Base-by-base conservation (phyloP, 1,139 yeast genomes). In the Suhomyces atakaporum region DNA sequence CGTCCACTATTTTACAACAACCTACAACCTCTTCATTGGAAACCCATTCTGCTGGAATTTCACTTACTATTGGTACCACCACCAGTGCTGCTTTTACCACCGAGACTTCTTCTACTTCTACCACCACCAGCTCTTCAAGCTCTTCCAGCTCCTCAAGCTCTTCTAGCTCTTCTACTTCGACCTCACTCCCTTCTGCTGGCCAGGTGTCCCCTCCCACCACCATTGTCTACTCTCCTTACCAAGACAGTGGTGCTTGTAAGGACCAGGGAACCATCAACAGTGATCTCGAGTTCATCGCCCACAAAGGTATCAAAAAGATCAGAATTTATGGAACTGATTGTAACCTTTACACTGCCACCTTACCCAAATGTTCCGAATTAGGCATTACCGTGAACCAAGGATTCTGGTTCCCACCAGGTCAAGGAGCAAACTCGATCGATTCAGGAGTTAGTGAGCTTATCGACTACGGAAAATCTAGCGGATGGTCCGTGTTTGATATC, bases 271-370 rank as follows among this genome's bases (percentile, higher is more conserved):
- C 74, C 7, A 85, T 89, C 34, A 44, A 62, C 31, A 49, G 65
- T n/a, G 96, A 89, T 56, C 68, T 89, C 38, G 51, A 66, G 20
- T 55, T 65, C 38, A 84, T 89, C 50, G 53, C 62, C 25, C 57
- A 75, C 38, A 81, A 79, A 53, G 87, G 89, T 35, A 81, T 88
- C 48, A 57, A 63, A 24, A 72, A 73, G 35, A 63, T 89, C 39
- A 79, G 97, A 66, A 62, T 86, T 35, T 89, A 89, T 56, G 95
- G 95, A 49, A 82, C 87, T 38, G 96, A 89, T 58, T 89, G 97
- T 67, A 70, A 77, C 55, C 77, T 86, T 16, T 63, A 85, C 43
- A 56, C 72, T 21, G 79, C 84, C 3, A 79, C 88, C 26, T 73
- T 81, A 49, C 86, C 92, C 32, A 75, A 72, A 33, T 76, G 84